These are phyloP conservation scores for Scutellaria barbata DNA, from an alignment of 257 asterid species.

Conservation along the genomic window DNA sequence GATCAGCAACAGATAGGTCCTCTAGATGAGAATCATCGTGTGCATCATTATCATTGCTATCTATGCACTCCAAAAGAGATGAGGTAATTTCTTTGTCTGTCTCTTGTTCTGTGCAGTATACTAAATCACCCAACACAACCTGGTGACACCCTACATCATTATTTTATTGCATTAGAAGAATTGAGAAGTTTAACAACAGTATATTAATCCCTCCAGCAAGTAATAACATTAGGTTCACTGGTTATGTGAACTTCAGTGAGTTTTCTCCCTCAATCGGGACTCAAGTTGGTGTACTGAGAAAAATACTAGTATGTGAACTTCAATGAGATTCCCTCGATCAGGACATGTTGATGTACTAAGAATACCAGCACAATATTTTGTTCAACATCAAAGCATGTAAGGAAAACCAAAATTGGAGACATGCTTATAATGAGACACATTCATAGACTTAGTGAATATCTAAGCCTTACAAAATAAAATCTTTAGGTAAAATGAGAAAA, in stretches of 20 bases:
- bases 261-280: conserved; percentile 2
- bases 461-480: too few relatives aligned
- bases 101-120: conserved; percentile 69
- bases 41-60: conserved; percentile 43
- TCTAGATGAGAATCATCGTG: conserved; percentile 48
- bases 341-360: too few relatives aligned
- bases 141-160: conserved; percentile 62
- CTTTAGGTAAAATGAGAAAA: conserved; percentile 10
- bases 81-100: conserved; percentile 43
- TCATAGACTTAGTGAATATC: too few relatives aligned
- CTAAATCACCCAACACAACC: conserved; percentile 89
- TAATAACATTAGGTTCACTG: conserved; percentile 5
- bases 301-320: too few relatives aligned
- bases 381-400: too few relatives aligned
- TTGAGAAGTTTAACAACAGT: conserved; percentile 15
- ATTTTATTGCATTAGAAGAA: conserved; percentile 38
- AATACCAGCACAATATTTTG: too few relatives aligned
- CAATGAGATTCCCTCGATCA: too few relatives aligned
- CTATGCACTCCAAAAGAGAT: conserved; percentile 52
- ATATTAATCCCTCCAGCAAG: conserved; percentile 1
- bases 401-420: too few relatives aligned
- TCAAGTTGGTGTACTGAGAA: neutral
- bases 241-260: neutral
- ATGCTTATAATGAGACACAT: too few relatives aligned
- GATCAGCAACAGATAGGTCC: conserved; percentile 59